These are phyloP conservation scores for Apiotrichum gamsii DNA, from an alignment of 1,284 basidiomycete genomes.

Conservation along the genomic window DNA sequence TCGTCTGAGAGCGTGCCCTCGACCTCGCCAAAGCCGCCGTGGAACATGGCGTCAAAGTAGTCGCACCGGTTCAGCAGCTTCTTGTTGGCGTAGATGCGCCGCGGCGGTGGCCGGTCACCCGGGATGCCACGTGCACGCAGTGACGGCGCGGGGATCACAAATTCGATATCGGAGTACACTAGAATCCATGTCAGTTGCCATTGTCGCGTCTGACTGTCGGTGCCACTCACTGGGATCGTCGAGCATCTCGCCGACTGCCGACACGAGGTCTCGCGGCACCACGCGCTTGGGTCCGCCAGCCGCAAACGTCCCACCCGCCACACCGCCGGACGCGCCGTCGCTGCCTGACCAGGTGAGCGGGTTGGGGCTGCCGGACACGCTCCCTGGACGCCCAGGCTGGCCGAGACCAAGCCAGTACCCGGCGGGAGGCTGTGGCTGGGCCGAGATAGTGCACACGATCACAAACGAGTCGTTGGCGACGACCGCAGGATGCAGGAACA, in stretches of 20 bases:
- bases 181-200: no score
- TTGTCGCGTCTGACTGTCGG: no score
- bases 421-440: slow-evolving; percentile 58
- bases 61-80: slow-evolving; percentile 64
- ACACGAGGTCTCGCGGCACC: slow-evolving; percentile 38
- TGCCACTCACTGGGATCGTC: slow-evolving; percentile 56
- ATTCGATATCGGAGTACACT: slow-evolving; percentile 73
- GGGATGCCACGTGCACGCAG: background rate
- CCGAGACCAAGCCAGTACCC: slow-evolving; percentile 42
- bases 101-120: slow-evolving; percentile 8
- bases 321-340: slow-evolving; percentile 36
- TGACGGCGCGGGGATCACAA: slow-evolving; percentile 55
- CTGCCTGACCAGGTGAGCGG: slow-evolving; percentile 28
- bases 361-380: slow-evolving; percentile 4
- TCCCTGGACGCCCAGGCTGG: slow-evolving; percentile 11
- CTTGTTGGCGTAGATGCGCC: slow-evolving; percentile 54
- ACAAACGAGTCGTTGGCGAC: slow-evolving; percentile 58
- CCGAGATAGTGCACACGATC: slow-evolving; percentile 71
- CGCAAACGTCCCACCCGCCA: slow-evolving; percentile 38
- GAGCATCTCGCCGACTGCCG: slow-evolving; percentile 64
- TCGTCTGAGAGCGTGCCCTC: slow-evolving; percentile 29
- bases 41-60: slow-evolving; percentile 58
- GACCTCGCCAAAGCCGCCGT: slow-evolving; percentile 40
- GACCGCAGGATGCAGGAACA: slow-evolving; percentile 61
- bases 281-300: slow-evolving; percentile 37